Evolutionary conservation across 192 early-diverging fungal species (phyloP).

Genomic region (Mortierella hygrophila): DNA sequence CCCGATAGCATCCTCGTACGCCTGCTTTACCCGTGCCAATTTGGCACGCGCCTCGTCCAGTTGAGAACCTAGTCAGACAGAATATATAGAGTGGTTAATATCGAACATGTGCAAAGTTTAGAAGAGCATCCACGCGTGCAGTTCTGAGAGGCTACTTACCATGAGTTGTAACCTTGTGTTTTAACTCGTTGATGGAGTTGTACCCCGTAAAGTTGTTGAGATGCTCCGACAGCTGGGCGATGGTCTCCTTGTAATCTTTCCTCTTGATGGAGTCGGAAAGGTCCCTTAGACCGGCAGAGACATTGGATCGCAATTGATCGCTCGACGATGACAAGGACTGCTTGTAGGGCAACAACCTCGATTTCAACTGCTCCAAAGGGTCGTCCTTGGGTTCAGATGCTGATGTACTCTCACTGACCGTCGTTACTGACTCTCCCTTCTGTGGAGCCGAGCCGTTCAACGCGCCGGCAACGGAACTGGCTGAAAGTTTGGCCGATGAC

Average conservation of each 20-base stretch:
- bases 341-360: conserved; percentile 38
- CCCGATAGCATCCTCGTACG: conserved; percentile 70
- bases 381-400: conserved; percentile 3
- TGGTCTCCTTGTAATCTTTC: conserved; percentile 41
- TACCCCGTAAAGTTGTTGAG: conserved; percentile 84
- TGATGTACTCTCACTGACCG: neutral
- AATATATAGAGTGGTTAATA: neutral
- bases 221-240: conserved; percentile 52
- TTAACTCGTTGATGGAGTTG: conserved; percentile 73
- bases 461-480: neutral
- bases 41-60: conserved; percentile 43
- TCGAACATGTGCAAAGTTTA: neutral
- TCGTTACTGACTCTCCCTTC: neutral
- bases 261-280: conserved; percentile 49
- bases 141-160: conserved; percentile 43
- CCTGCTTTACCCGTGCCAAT: conserved; percentile 58
- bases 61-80: conserved; percentile 19
- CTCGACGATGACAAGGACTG: conserved; percentile 32
- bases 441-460: neutral
- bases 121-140: too few relatives aligned
- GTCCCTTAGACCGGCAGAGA: conserved; percentile 32
- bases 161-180: conserved; percentile 70
- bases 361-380: conserved; percentile 25
- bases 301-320: conserved; percentile 34
- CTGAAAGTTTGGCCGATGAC: neutral